Evolutionary conservation across 495 filamentous ascomycete species (phyloP).

Genomic region (Neurospora sp.): DNA sequence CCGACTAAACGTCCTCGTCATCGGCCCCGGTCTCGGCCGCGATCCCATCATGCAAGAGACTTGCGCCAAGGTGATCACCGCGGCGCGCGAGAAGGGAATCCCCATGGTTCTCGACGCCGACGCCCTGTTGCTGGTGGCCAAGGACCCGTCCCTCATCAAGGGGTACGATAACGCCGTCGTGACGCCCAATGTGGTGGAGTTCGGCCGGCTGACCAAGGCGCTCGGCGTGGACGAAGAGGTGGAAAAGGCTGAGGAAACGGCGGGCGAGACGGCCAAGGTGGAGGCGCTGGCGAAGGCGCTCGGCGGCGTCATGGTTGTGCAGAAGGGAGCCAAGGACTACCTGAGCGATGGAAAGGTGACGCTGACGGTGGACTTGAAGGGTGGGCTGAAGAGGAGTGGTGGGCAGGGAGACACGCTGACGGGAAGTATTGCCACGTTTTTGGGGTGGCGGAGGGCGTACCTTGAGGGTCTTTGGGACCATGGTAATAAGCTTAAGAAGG

Average conservation of each 20-base stretch:
- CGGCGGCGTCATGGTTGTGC: conserved; percentile 80
- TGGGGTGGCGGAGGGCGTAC: conserved; percentile 83
- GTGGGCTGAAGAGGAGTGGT: conserved; percentile 81
- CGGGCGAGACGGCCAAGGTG: conserved; percentile 48
- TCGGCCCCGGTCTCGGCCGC: conserved; percentile 85
- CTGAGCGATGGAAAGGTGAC: conserved; percentile 75
- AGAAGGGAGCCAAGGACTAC: conserved; percentile 80
- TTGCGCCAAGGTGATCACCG: conserved; percentile 66
- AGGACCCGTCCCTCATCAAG: conserved; percentile 63
- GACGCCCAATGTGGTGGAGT: conserved; percentile 92
- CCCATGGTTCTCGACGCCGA: conserved; percentile 91
- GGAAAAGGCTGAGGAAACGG: conserved; percentile 22
- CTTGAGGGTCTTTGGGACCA: conserved; percentile 70
- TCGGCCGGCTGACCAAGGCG: conserved; percentile 65
- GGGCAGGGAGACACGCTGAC: conserved; percentile 96
- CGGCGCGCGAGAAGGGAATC: conserved; percentile 60
- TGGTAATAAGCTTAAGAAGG: conserved; percentile 41
- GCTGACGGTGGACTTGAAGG: conserved; percentile 59
- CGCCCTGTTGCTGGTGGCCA: conserved; percentile 66
- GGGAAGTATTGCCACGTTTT: conserved; percentile 73
- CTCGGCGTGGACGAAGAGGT: conserved; percentile 44
- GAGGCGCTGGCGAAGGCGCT: conserved; percentile 64
- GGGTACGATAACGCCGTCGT: conserved; percentile 79
- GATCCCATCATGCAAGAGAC: conserved; percentile 86
- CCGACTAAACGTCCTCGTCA: conserved; percentile 83